These are phyloP conservation scores for Lachancea kluyveri DNA, from an alignment of 805 yeast species.

Conservation along the genomic window DNA sequence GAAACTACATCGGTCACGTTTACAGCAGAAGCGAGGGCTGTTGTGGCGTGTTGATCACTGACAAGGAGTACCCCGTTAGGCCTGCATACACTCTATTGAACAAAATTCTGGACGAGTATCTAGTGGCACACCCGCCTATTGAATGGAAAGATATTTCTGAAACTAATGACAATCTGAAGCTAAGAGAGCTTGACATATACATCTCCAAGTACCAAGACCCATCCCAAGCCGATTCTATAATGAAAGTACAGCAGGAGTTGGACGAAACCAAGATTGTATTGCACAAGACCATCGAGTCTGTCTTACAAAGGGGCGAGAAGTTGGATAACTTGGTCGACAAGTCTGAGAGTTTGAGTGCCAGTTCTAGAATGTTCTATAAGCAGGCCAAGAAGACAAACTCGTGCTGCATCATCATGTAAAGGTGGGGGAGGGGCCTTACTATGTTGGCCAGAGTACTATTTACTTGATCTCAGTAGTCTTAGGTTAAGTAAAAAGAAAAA, in stretches of 20 bases:
- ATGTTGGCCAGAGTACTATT: too few species aligned
- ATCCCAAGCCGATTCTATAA: constrained; percentile 89
- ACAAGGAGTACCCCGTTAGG: constrained; percentile 92
- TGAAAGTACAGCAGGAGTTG: constrained; percentile 95
- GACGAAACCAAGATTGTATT: constrained; percentile 96
- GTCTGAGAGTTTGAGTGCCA: constrained; percentile 83
- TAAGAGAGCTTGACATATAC: constrained; percentile 55
- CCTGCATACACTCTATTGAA: constrained; percentile 93
- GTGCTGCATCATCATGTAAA: constrained; percentile 71
- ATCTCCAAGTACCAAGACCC: constrained; percentile 92
- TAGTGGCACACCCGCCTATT: constrained; percentile 68
- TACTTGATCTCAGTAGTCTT: too few species aligned
- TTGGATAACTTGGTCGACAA: constrained; percentile 91
- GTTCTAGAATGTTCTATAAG: constrained; percentile 91
- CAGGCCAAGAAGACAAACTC: constrained; percentile 95
- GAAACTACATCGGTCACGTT: constrained; percentile 84
- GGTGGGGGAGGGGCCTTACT: too few species aligned
- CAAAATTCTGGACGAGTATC: constrained; percentile 85
- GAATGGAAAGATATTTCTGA: constrained; percentile 58
- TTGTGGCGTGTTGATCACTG: constrained; percentile 87
- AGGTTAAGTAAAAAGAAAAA: too few species aligned
- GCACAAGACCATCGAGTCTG: constrained; percentile 92
- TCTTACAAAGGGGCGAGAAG: constrained; percentile 93
- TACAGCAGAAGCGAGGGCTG: constrained; percentile 86
- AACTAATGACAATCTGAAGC: constrained; percentile 30